Percentiles rank a stretch among this genome's conserved stretches.
phyloP scores from a whole-genome alignment of 2,329 filamentous ascomycete genomes.

The Chrysosporium queenslandicum region DNA sequence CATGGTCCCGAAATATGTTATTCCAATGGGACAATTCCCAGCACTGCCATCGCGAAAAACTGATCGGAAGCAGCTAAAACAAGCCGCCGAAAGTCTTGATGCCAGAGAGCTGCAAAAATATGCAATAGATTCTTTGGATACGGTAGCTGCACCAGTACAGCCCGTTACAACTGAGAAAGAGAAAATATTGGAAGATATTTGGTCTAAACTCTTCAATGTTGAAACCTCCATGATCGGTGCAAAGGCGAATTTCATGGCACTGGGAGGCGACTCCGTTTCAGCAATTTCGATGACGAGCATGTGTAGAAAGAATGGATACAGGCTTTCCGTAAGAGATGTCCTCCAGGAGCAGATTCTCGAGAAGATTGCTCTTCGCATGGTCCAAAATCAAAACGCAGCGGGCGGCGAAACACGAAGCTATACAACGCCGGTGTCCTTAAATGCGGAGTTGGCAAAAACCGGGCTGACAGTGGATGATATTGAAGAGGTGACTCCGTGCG shows the following conservation, averaged over 20 bases:
- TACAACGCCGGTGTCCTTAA: neutral
- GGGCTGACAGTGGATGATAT: conserved; percentile 4
- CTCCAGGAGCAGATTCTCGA: neutral
- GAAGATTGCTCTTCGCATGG: neutral
- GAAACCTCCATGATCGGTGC: neutral
- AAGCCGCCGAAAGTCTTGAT: neutral
- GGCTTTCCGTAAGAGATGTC: neutral
- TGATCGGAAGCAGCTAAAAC: neutral
- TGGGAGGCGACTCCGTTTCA: conserved; percentile 14
- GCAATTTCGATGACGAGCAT: conserved; percentile 11
- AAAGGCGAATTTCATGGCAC: conserved; percentile 11
- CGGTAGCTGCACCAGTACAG: neutral
- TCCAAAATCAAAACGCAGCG: neutral
- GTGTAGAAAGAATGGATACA: neutral
- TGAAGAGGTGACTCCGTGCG: conserved; percentile 18
- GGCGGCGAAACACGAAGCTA: neutral
- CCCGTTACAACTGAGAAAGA: neutral
- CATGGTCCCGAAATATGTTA: conserved; percentile 1
- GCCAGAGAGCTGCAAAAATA: neutral
- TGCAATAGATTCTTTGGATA: neutral
- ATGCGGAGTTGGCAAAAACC: neutral
- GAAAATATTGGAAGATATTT: neutral
- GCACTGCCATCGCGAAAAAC: conserved; percentile 3
- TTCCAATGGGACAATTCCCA: conserved; percentile 3
- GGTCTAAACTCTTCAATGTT: neutral